Percentiles rank a stretch among this genome's conserved stretches.
Evolutionary conservation across 2,329 filamentous ascomycete genomes (phyloP).

Genomic region (Penicillium janthinellum): DNA sequence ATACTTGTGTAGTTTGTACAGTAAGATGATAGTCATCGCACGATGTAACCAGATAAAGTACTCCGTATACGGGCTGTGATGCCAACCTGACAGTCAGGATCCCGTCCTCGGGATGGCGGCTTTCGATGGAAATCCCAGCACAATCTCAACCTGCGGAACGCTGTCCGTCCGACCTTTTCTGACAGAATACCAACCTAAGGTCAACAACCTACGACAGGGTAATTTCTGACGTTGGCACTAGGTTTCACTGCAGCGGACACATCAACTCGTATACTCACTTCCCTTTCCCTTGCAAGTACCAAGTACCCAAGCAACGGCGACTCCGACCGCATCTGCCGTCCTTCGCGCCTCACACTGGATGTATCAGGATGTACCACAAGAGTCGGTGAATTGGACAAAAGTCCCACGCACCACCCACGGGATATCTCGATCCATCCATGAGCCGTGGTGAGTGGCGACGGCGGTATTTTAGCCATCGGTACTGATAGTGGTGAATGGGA

Average conservation of each 20-base stretch:
- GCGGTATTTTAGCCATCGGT: too few species aligned
- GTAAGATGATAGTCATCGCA: neutral
- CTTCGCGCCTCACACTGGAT: neutral
- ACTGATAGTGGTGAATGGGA: neutral
- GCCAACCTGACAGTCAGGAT: too few species aligned
- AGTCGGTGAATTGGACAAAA: constrained; percentile 4
- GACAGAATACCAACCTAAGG: too few species aligned
- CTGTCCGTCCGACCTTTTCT: neutral
- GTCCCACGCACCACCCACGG: neutral
- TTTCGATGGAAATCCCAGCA: neutral
- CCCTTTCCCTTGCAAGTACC: too few species aligned
- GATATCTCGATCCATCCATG: neutral
- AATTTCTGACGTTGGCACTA: neutral
- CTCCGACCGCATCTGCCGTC: neutral
- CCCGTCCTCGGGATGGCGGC: neutral
- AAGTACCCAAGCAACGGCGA: neutral
- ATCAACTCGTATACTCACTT: neutral
- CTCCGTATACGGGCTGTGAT: too few species aligned
- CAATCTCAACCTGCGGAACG: neutral
- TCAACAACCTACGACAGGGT: neutral
- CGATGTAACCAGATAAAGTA: neutral
- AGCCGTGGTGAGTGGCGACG: too few species aligned
- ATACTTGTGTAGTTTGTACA: neutral
- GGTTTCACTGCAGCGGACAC: neutral
- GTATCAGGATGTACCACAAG: neutral